phyloP scores from a whole-genome alignment of 805 yeast genomes.

The Clavispora carvajalis region DNA sequence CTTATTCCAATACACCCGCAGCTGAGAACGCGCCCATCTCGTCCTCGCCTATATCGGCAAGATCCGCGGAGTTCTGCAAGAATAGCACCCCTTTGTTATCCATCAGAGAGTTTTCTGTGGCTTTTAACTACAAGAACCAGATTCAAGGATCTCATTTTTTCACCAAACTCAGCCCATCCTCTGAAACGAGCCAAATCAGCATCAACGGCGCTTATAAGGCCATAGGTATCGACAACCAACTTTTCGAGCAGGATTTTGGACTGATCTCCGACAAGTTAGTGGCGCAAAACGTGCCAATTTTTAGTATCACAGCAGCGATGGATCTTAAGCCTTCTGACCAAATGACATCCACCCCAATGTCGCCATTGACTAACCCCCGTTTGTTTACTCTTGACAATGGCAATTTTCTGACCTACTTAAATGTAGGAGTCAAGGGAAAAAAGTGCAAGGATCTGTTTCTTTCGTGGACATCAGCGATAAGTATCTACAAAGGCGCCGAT shows the following conservation, averaged over 20 bases:
- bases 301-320: constrained; percentile 7
- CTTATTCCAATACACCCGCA: background rate
- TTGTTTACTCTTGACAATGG: constrained; percentile 12
- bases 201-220: background rate
- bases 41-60: background rate
- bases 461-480: constrained; percentile 25
- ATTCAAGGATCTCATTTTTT: constrained; percentile 7
- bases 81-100: background rate
- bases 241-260: constrained; percentile 6
- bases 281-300: constrained; percentile 7
- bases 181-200: background rate
- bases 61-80: background rate
- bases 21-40: background rate
- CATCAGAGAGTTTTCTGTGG: constrained; percentile 9
- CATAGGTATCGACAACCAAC: constrained; percentile 4
- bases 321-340: constrained; percentile 5
- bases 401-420: constrained; percentile 9
- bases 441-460: constrained; percentile 3
- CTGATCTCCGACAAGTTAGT: constrained; percentile 3
- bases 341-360: constrained; percentile 10
- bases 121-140: constrained; percentile 8
- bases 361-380: constrained; percentile 11
- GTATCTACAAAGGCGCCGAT: constrained; percentile 18
- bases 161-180: constrained; percentile 3
- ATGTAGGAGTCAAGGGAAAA: constrained; percentile 3